These are phyloP conservation scores for Colletotrichum eremochloae DNA, from an alignment of 2,329 filamentous ascomycete species.

Conservation along the genomic window DNA sequence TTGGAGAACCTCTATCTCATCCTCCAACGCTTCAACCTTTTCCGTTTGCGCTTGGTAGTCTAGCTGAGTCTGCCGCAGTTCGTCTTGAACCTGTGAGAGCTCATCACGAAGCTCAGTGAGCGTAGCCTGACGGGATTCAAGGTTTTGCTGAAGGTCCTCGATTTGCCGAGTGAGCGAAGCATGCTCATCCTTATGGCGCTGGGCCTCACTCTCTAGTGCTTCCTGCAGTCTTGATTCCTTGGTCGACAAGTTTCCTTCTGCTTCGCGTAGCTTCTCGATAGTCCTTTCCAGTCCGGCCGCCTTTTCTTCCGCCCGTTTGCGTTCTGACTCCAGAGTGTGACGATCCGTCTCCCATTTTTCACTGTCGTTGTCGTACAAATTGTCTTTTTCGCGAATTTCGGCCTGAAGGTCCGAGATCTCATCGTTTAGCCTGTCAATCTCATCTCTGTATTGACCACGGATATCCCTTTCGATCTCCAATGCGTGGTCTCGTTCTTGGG, in stretches of 20 bases:
- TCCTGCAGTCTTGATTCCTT: slow-evolving; percentile 78
- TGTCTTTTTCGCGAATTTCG: slow-evolving; percentile 77
- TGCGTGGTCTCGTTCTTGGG: slow-evolving; percentile 69
- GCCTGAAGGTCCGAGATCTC: slow-evolving; percentile 74
- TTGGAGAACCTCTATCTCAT: slow-evolving; percentile 82
- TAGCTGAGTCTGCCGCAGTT: slow-evolving; percentile 76
- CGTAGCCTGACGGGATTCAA: slow-evolving; percentile 75
- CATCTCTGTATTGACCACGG: slow-evolving; percentile 57
- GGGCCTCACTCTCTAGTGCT: slow-evolving; percentile 77
- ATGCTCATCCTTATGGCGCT: slow-evolving; percentile 80
- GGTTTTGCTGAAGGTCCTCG: slow-evolving; percentile 78
- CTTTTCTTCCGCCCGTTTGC: slow-evolving; percentile 75
- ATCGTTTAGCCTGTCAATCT: slow-evolving; percentile 65
- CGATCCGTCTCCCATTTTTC: slow-evolving; percentile 80
- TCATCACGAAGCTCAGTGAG: slow-evolving; percentile 76
- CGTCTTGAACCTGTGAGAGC: slow-evolving; percentile 74
- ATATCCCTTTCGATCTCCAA: slow-evolving; percentile 73
- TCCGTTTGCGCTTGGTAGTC: slow-evolving; percentile 73
- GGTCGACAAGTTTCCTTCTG: slow-evolving; percentile 75
- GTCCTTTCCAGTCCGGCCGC: slow-evolving; percentile 77
- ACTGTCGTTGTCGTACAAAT: slow-evolving; percentile 77
- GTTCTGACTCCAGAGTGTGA: slow-evolving; percentile 74
- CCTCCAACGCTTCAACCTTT: slow-evolving; percentile 77
- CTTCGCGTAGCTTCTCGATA: slow-evolving; percentile 77
- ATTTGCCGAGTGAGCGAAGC: slow-evolving; percentile 79